Evolutionary conservation across 148 eudicot genomes (phyloP).

Genomic region (Rhododendron ferrugineum): DNA sequence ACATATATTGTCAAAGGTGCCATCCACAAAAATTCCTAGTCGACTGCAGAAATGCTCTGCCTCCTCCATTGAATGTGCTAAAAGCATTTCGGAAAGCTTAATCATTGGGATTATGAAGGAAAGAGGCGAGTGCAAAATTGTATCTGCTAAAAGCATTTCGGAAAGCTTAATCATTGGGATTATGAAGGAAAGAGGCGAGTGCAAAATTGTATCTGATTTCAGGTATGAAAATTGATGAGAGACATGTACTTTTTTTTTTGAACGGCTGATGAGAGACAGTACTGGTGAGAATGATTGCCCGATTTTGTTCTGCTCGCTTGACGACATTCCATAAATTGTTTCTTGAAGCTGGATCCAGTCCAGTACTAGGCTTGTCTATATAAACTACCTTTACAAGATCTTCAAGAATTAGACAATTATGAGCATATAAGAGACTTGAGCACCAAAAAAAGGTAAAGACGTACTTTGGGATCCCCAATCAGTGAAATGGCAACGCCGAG

Average conservation of each 20-base stretch:
- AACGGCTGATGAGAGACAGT: too few species aligned
- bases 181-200: neutral
- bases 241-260: too few species aligned
- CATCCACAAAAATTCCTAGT: constrained; percentile 84
- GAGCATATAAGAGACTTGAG: neutral
- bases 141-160: constrained; percentile 39
- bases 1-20: constrained; percentile 15
- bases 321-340: constrained; percentile 83
- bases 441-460: constrained; percentile 1
- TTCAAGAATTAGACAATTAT: constrained; percentile 4
- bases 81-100: constrained; percentile 5
- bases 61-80: constrained; percentile 96
- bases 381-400: constrained; percentile 60
- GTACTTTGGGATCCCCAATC: constrained; percentile 86
- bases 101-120: constrained; percentile 2
- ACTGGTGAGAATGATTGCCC: constrained; percentile 95
- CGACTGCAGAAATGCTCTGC: constrained; percentile 87
- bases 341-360: constrained; percentile 92
- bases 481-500: constrained; percentile 89
- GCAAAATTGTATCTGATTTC: neutral
- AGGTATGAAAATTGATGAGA: too few species aligned
- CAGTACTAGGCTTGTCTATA: constrained; percentile 96
- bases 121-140: neutral
- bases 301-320: constrained; percentile 67
- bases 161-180: constrained; percentile 6